phyloP scores from a whole-genome alignment of 2,329 filamentous ascomycete species.

The Fusarium nodosum region DNA sequence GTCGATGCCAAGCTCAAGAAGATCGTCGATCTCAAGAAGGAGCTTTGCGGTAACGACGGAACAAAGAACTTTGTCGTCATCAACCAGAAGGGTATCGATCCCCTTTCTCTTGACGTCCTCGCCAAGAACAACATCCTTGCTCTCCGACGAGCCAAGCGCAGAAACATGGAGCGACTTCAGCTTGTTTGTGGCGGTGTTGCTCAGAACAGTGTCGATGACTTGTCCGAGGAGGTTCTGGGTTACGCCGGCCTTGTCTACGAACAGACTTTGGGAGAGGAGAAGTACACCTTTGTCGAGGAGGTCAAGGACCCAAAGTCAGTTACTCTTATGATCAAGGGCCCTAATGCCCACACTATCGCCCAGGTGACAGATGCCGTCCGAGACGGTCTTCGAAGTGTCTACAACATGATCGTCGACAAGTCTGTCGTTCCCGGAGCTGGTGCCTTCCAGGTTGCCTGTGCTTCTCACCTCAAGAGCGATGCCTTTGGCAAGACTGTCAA shows the following conservation, averaged over 20 bases:
- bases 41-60: conserved; percentile 91
- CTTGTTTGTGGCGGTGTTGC: conserved; percentile 91
- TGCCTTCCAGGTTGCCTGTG: conserved; percentile 95
- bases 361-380: conserved; percentile 97
- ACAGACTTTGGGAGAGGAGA: conserved; percentile 97
- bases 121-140: conserved; percentile 99
- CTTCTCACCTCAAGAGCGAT: conserved; percentile 87
- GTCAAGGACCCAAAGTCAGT: conserved; percentile 99
- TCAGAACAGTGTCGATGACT: conserved; percentile 96
- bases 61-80: conserved; percentile 98
- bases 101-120: conserved; percentile 92
- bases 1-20: conserved; percentile 97
- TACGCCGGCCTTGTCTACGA: conserved; percentile 98
- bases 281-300: conserved; percentile 98
- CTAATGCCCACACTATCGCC: conserved; percentile 94
- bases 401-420: conserved; percentile 99
- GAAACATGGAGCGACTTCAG: conserved; percentile 99
- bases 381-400: conserved; percentile 94
- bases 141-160: conserved; percentile 92
- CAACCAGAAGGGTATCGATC: conserved; percentile 99
- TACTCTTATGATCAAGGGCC: conserved; percentile 96
- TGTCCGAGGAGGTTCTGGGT: conserved; percentile 87
- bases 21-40: conserved; percentile 98
- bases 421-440: conserved; percentile 95
- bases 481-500: conserved; percentile 91